Evolutionary conservation across 768 basidiomycete species (phyloP).

Genomic region (Agrocybe pediades): DNA sequence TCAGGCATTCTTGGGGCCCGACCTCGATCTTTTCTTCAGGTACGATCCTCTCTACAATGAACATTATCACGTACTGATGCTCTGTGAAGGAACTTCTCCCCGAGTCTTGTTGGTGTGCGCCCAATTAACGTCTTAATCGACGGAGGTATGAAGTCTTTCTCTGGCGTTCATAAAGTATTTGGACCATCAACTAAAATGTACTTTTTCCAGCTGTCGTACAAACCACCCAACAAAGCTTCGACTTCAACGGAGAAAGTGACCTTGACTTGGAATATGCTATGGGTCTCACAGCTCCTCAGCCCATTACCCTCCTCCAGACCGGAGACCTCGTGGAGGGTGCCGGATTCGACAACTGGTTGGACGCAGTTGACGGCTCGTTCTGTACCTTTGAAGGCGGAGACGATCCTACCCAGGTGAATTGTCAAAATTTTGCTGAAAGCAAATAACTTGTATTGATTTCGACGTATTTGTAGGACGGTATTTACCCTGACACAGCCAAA

Average conservation of each 20-base stretch:
- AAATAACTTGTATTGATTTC: too few species aligned
- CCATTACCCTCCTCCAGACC: conserved; percentile 43
- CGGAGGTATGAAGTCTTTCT: conserved; percentile 25
- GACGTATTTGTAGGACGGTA: conserved; percentile 20
- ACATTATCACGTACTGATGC: neutral
- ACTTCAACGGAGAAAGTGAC: conserved; percentile 56
- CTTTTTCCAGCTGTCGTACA: conserved; percentile 44
- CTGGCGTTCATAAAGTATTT: neutral
- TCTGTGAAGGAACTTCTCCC: conserved; percentile 22
- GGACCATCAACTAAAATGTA: too few species aligned
- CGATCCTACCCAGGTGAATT: conserved; percentile 34
- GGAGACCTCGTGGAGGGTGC: conserved; percentile 45
- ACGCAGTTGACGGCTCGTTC: conserved; percentile 46
- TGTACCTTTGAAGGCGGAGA: conserved; percentile 49
- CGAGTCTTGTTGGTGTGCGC: conserved; percentile 33
- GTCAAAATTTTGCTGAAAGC: too few species aligned
- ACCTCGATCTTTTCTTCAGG: conserved; percentile 24
- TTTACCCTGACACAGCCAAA: conserved; percentile 21
- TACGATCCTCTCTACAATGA: neutral
- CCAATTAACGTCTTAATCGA: conserved; percentile 36
- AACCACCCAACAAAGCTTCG: conserved; percentile 39
- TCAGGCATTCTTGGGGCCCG: conserved; percentile 24
- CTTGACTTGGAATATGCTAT: conserved; percentile 62
- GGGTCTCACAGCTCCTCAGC: conserved; percentile 40
- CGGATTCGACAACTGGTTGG: conserved; percentile 48